phyloP scores from a whole-genome alignment of 148 eudicot species.

The Limonium bicolor region DNA sequence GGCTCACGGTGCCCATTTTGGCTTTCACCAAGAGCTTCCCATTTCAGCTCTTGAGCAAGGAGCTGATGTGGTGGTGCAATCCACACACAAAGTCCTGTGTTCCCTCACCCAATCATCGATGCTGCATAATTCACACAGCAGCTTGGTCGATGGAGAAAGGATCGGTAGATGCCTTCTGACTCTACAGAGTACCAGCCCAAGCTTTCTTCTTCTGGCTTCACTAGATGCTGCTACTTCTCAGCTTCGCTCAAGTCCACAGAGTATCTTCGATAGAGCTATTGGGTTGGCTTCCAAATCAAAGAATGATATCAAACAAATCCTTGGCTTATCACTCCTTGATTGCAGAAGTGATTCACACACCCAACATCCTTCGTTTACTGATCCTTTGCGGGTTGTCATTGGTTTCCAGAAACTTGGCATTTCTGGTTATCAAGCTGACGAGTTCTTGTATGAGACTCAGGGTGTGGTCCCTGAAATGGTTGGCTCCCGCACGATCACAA shows the following conservation, averaged over 20 bases:
- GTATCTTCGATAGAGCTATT: slow-evolving; percentile 26
- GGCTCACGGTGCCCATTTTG: slow-evolving; percentile 84
- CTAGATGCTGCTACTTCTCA: slow-evolving; percentile 65
- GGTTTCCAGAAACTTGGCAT: slow-evolving; percentile 37
- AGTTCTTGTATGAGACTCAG: slow-evolving; percentile 29
- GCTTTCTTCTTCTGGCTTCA: slow-evolving; percentile 57
- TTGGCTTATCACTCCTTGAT: slow-evolving; percentile 35
- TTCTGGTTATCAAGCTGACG: slow-evolving; percentile 54
- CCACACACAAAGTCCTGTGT: slow-evolving; percentile 73
- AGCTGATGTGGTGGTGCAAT: slow-evolving; percentile 57
- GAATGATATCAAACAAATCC: slow-evolving; percentile 21
- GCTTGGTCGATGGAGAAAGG: slow-evolving; percentile 34
- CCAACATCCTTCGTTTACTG: slow-evolving; percentile 25
- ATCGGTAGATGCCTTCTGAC: slow-evolving; percentile 55
- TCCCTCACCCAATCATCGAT: slow-evolving; percentile 78
- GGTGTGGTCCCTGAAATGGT: slow-evolving; percentile 46
- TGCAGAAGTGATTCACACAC: slow-evolving; percentile 11
- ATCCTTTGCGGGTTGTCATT: slow-evolving; percentile 44
- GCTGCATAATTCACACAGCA: slow-evolving; percentile 49
- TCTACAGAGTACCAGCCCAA: slow-evolving; percentile 76
- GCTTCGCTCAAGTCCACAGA: slow-evolving; percentile 20
- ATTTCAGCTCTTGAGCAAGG: slow-evolving; percentile 58
- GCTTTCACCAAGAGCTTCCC: slow-evolving; percentile 53
- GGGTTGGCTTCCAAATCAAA: slow-evolving; percentile 34
- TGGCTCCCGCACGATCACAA: slow-evolving; percentile 39